phyloP scores from a whole-genome alignment of 371 early-diverging fungal species.

The Rhizopus delemar region DNA sequence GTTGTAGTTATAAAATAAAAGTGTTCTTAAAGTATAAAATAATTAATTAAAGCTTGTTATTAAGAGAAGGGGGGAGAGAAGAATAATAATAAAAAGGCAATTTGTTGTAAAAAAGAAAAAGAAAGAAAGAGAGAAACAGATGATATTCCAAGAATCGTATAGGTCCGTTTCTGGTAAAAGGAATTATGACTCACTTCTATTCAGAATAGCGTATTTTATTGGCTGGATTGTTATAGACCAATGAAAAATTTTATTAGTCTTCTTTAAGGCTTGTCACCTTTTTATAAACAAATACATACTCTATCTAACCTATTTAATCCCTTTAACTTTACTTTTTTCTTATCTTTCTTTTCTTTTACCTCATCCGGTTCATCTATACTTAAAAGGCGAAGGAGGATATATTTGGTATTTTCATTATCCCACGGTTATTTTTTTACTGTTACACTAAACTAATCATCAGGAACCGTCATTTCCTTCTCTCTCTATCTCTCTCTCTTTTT shows the following conservation, averaged over 20 bases:
- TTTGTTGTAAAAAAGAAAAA: neutral
- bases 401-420: too few species aligned
- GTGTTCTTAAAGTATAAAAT: neutral
- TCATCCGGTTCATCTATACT: too few species aligned
- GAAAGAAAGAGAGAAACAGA: neutral
- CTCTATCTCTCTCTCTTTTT: too few species aligned
- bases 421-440: too few species aligned
- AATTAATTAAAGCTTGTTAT: neutral
- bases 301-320: neutral
- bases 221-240: neutral
- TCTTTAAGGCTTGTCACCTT: neutral
- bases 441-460: too few species aligned
- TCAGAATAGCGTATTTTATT: neutral
- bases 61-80: neutral
- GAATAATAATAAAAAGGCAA: neutral
- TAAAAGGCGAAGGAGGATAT: too few species aligned
- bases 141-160: neutral
- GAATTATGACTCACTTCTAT: conserved; percentile 2
- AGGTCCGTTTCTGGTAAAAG: neutral
- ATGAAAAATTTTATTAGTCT: conserved; percentile 4
- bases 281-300: neutral
- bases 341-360: too few species aligned
- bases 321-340: neutral
- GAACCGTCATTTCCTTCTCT: too few species aligned
- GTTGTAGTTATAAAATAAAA: neutral